phyloP scores from a whole-genome alignment of 2,329 filamentous ascomycete genomes.

The Hypoxylon sp. region DNA sequence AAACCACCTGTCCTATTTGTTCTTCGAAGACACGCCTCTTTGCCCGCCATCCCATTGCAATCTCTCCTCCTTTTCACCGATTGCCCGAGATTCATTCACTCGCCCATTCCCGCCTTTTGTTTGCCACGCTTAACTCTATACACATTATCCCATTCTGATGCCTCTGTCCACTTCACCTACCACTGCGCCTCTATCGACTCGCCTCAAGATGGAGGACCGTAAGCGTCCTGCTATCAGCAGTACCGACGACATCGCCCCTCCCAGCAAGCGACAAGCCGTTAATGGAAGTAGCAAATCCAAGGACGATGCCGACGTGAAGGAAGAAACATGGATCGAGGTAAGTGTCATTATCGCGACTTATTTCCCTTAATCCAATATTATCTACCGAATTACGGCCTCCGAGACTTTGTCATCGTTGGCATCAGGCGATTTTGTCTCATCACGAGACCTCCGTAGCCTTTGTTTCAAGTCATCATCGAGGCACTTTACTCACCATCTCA shows the following conservation, averaged over 20 bases:
- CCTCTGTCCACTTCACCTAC: constrained; percentile 83
- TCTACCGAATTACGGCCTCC: constrained; percentile 36
- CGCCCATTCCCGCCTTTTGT: constrained; percentile 39
- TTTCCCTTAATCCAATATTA: constrained; percentile 35
- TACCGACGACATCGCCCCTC: constrained; percentile 86
- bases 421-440: constrained; percentile 31
- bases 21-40: constrained; percentile 8
- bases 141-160: constrained; percentile 76
- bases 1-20: constrained; percentile 24
- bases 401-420: constrained; percentile 36
- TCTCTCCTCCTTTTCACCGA: constrained; percentile 40
- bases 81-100: constrained; percentile 20
- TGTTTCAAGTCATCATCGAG: constrained; percentile 45
- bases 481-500: constrained; percentile 55
- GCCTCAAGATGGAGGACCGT: constrained; percentile 99
- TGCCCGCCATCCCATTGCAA: constrained; percentile 22
- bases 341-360: constrained; percentile 60
- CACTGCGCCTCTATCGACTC: constrained; percentile 81
- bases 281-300: constrained; percentile 79
- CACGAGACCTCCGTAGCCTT: constrained; percentile 45
- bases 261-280: constrained; percentile 90
- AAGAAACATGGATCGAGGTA: constrained; percentile 76
- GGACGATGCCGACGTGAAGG: constrained; percentile 69
- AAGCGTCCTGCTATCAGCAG: constrained; percentile 91
- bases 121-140: constrained; percentile 54